Conservation (phyloP, 2,329 filamentous ascomycete species). For the Aspergillus pseudonomiae region DNA sequence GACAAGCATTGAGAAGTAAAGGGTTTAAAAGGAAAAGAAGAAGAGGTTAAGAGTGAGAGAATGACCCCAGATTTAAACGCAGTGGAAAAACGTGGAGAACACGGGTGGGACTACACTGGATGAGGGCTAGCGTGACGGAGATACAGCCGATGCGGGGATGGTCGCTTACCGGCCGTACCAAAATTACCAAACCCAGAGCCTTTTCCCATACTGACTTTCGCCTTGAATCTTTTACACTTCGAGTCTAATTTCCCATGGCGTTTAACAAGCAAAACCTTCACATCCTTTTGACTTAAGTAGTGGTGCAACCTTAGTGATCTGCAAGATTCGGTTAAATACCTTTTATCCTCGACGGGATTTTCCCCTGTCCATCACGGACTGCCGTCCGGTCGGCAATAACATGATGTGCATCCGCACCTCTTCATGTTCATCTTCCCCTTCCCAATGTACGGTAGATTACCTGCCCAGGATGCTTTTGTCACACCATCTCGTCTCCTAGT, state of each 20-base stretch:
- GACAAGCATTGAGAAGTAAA: conserved; percentile 10
- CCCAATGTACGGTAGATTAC: not conserved
- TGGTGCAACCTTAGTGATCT: not conserved
- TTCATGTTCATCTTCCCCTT: not conserved
- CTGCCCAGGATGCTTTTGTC: not conserved
- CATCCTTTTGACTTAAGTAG: not conserved
- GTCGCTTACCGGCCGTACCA: conserved; percentile 6
- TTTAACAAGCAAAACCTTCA: not conserved
- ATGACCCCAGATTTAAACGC: conserved; percentile 19
- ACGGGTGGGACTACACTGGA: not conserved
- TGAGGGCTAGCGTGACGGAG: conserved; percentile 11
- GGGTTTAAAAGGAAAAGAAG: conserved; percentile 13
- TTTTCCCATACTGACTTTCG: too few species aligned
- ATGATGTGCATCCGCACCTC: not conserved
- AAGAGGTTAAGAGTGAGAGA: conserved; percentile 8
- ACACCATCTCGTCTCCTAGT: not conserved
- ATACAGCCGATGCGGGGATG: conserved; percentile 22
- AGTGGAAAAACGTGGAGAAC: conserved; percentile 27
- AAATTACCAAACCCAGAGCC: not conserved
- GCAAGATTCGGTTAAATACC: conserved; percentile 9
- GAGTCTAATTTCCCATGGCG: not conserved
- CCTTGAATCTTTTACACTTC: not conserved
- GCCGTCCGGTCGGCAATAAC: conserved; percentile 12
- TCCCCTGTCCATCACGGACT: conserved; percentile 23
- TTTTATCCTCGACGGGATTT: conserved; percentile 16